Evolutionary conservation across 2,329 filamentous ascomycete genomes (phyloP).

Genomic region (Daldinia sp.): DNA sequence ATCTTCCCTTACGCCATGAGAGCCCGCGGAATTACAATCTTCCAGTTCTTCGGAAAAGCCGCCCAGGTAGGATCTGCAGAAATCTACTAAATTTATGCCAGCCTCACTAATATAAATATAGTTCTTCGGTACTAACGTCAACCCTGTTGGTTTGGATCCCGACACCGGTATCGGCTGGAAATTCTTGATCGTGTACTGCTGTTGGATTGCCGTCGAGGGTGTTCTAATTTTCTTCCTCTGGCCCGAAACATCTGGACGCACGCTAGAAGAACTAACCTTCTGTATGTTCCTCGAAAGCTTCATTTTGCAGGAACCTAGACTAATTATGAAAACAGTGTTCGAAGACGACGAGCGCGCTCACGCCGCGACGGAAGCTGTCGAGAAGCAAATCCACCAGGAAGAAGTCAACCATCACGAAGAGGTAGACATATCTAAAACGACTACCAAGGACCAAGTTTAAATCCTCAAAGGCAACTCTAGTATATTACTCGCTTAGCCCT

Average conservation of each 20-base stretch:
- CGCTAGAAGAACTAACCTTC: slow-evolving; percentile 71
- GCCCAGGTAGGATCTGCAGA: slow-evolving; percentile 43
- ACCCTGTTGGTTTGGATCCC: slow-evolving; percentile 52
- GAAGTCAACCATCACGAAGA: slow-evolving; percentile 42
- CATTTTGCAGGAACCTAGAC: slow-evolving; percentile 4
- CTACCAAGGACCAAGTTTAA: slow-evolving; percentile 41
- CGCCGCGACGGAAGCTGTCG: slow-evolving; percentile 46
- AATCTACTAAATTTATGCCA: background rate
- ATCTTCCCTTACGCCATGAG: slow-evolving; percentile 66
- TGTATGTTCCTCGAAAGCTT: slow-evolving; percentile 33
- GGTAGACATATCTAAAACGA: slow-evolving; percentile 41
- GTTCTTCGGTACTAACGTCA: slow-evolving; percentile 58
- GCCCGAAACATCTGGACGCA: slow-evolving; percentile 81
- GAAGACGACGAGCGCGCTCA: slow-evolving; percentile 47
- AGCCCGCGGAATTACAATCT: slow-evolving; percentile 64
- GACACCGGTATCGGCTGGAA: slow-evolving; percentile 48
- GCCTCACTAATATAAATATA: slow-evolving; percentile 43
- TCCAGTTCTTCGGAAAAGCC: slow-evolving; percentile 50
- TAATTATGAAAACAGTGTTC: slow-evolving; percentile 46
- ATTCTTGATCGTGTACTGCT: slow-evolving; percentile 49
- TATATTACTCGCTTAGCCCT: background rate
- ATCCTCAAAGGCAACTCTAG: background rate
- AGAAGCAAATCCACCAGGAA: slow-evolving; percentile 47
- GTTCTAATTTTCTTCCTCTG: slow-evolving; percentile 79
- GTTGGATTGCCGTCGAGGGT: slow-evolving; percentile 49